Evolutionary conservation across 371 early-diverging fungal genomes (phyloP).

Genomic region (Choanephora cucurbitarum): DNA sequence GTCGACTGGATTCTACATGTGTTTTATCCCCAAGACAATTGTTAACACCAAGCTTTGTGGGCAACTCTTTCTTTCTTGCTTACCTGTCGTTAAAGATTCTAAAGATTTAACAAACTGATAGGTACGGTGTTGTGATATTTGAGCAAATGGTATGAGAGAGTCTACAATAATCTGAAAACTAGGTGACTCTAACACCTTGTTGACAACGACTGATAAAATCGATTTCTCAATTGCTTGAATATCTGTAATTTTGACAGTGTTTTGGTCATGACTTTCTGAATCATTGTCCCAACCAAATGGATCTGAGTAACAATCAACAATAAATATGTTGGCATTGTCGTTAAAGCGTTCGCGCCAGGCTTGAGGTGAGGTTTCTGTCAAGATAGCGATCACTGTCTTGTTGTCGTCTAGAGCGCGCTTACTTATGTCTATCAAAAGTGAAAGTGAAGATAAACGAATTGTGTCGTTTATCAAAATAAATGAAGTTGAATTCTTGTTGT

Average conservation of each 20-base stretch:
- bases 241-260: neutral
- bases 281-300: conserved; percentile 39
- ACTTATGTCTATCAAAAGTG: conserved; percentile 32
- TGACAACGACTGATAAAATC: conserved; percentile 23
- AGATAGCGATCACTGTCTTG: conserved; percentile 29
- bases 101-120: conserved; percentile 44
- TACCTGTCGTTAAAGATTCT: conserved; percentile 44
- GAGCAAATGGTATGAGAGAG: conserved; percentile 31
- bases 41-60: no score
- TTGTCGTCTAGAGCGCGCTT: conserved; percentile 26
- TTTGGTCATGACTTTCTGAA: neutral
- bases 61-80: neutral
- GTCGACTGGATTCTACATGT: conserved; percentile 38
- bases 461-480: conserved; percentile 40
- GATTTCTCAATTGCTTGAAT: conserved; percentile 27
- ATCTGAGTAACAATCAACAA: conserved; percentile 42
- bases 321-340: conserved; percentile 6
- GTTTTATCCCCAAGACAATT: no score
- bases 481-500: conserved; percentile 34
- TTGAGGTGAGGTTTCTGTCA: conserved; percentile 44
- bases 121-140: conserved; percentile 33
- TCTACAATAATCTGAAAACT: conserved; percentile 37
- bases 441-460: conserved; percentile 25
- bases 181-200: conserved; percentile 17
- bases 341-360: conserved; percentile 21